These are phyloP conservation scores for Exophiala sp. DNA, from an alignment of 2,329 filamentous ascomycete species.

Conservation along the genomic window DNA sequence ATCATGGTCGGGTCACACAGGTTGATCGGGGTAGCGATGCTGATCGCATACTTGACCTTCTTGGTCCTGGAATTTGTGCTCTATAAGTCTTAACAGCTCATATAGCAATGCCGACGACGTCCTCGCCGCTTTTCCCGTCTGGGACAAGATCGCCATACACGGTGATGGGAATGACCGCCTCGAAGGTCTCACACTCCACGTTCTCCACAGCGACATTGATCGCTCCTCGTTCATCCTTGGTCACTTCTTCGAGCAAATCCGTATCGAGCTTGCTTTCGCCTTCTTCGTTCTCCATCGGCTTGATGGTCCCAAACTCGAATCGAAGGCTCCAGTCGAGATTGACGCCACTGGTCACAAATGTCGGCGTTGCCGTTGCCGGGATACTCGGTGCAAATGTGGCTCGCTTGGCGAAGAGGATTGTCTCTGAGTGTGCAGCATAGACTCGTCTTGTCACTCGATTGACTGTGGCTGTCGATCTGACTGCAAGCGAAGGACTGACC, in stretches of 20 bases:
- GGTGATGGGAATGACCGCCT: slow-evolving; percentile 77
- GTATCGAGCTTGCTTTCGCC: slow-evolving; percentile 38
- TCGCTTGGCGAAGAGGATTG: slow-evolving; percentile 73
- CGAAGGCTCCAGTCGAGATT: slow-evolving; percentile 83
- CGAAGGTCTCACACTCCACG: slow-evolving; percentile 81
- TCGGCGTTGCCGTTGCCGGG: slow-evolving; percentile 77
- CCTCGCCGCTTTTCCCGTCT: slow-evolving; percentile 31
- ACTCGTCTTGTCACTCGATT: slow-evolving; percentile 80
- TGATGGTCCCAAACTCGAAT: slow-evolving; percentile 87
- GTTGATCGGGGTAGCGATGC: slow-evolving; percentile 29
- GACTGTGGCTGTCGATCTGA: slow-evolving; percentile 81
- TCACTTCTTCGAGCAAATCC: slow-evolving; percentile 72
- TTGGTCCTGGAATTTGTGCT: slow-evolving; percentile 34
- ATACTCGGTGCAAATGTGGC: slow-evolving; percentile 80
- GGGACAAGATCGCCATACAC: slow-evolving; percentile 65
- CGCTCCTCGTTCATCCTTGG: slow-evolving; percentile 72
- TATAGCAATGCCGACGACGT: slow-evolving; percentile 29
- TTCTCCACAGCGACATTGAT: slow-evolving; percentile 75
- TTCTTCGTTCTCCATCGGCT: slow-evolving; percentile 31
- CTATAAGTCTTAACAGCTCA: slow-evolving; percentile 11
- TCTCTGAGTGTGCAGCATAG: slow-evolving; percentile 74
- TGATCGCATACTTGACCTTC: slow-evolving; percentile 35
- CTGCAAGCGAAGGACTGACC: slow-evolving; percentile 73
- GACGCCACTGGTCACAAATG: slow-evolving; percentile 86
- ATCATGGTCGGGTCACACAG: slow-evolving; percentile 6